These are phyloP conservation scores for Mayamaea pseudoterrestris DNA, from an alignment of 108 stramenopile species.

Conservation along the genomic window DNA sequence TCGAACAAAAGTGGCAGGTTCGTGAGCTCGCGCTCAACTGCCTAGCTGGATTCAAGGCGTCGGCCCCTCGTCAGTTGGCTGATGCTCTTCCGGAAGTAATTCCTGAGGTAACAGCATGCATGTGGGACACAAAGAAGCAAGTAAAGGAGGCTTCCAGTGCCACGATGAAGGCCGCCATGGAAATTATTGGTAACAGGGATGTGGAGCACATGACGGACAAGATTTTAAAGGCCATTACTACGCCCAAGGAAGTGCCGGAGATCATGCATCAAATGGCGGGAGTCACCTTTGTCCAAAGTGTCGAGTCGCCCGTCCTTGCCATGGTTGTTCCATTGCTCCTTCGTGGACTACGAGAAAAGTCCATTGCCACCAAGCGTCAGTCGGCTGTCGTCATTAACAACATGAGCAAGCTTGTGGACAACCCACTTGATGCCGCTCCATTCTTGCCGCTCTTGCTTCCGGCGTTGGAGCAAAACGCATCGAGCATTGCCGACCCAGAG, in stretches of 20 bases:
- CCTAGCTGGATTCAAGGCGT: constrained; percentile 45
- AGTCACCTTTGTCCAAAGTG: constrained; percentile 95
- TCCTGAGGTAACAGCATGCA: constrained; percentile 89
- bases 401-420: constrained; percentile 97
- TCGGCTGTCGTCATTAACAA: constrained; percentile 98
- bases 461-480: constrained; percentile 87
- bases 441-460: constrained; percentile 93
- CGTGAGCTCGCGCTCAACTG: constrained; percentile 78
- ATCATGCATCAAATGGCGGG: constrained; percentile 95
- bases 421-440: constrained; percentile 91
- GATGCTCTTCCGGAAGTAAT: constrained; percentile 84
- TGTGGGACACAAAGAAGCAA: constrained; percentile 99
- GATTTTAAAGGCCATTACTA: constrained; percentile 87
- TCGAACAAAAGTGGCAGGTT: constrained; percentile 81
- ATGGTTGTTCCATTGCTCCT: constrained; percentile 97
- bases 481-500: constrained; percentile 92
- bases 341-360: constrained; percentile 91
- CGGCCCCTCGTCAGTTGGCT: constrained; percentile 76
- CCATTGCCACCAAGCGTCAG: constrained; percentile 89
- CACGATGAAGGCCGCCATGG: constrained; percentile 83
- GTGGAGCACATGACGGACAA: constrained; percentile 96
- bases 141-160: constrained; percentile 85
- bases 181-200: constrained; percentile 97
- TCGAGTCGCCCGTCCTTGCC: constrained; percentile 97
- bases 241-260: constrained; percentile 92